Base-by-base conservation (phyloP, 2,329 filamentous ascomycete genomes). In the Phyllosticta paracitricarpa region DNA sequence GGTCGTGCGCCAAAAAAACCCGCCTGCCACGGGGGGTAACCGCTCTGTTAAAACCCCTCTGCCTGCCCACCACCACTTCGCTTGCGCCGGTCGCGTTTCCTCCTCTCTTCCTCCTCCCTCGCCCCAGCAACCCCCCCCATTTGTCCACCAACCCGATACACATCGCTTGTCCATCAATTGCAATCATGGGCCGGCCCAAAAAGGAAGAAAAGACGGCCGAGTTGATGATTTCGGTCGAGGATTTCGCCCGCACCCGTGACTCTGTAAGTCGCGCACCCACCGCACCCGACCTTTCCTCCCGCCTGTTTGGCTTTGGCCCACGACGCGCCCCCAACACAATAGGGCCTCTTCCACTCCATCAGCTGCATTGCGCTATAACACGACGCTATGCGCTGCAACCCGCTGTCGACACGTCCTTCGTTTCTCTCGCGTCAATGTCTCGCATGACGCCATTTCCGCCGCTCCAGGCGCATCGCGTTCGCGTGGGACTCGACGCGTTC, bases 161-260 rank as follows among this genome's bases (percentile, higher is more conserved):
- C 2, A 22, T 22, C 19, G 19, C 19, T 22, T 22, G 19, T 40
- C 33, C 10, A 17, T 40, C 14, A 14, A 2, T 40, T 12, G 33
- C 33, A 40, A 8, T 26, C 26, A 61, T 61, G 59, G 59, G 54
- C 19, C 59, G 59, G 40, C 59, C 59, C 17, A 35, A 54, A 26
- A 61, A 62, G 33, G 60, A 68, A 35, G 61, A 63, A 9, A 73
- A 74, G 66, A 70, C 68, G 48, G 70, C 68, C 62, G 71, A 73
- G 66, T 66, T 74, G 9, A 68, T 70, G 68, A 69, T 89, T 65
- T 84, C 90, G 64, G 81, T 88, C 62, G 87, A 90, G 62, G 87
- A 89, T 73, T 93, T 93, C 73, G 82, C 89, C 63, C 82, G 87
- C 71, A 90, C 91, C 56, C 84, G 90, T 69, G 90, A 95, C 73